Conservation (phyloP, 1,284 basidiomycete species). For the Pseudozyma tsukubaensis region DNA sequence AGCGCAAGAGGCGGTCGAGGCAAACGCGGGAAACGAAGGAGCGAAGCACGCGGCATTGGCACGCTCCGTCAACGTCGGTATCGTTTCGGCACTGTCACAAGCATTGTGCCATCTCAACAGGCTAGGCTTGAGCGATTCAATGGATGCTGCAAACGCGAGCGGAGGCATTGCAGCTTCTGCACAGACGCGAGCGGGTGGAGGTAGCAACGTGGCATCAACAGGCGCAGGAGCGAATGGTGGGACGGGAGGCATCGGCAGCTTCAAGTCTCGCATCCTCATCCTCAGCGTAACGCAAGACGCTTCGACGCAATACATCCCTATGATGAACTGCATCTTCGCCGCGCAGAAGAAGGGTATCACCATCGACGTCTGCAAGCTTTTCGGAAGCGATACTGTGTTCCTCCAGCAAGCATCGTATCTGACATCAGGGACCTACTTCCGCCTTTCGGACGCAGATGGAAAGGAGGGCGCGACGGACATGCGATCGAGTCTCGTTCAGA, state of each 20-base stretch:
- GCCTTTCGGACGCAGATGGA: constrained; percentile 76
- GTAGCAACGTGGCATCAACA: constrained; percentile 3
- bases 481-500: constrained; percentile 55
- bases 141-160: constrained; percentile 28
- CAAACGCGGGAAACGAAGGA: constrained; percentile 21
- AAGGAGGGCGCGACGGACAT: constrained; percentile 22
- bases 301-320: constrained; percentile 88
- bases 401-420: constrained; percentile 96
- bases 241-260: constrained; percentile 27
- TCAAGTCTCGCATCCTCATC: constrained; percentile 78
- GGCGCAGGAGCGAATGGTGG: constrained; percentile 6
- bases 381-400: constrained; percentile 90
- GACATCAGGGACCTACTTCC: constrained; percentile 92
- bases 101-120: constrained; percentile 54
- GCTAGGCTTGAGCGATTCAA: constrained; percentile 32
- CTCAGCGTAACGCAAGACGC: constrained; percentile 90
- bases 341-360: constrained; percentile 96
- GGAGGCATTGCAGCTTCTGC: constrained; percentile 27
- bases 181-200: constrained; percentile 33
- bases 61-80: constrained; percentile 41
- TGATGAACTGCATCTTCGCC: constrained; percentile 99
- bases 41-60: constrained; percentile 30
- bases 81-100: constrained; percentile 52
- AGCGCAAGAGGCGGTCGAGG: constrained; percentile 18
- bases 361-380: constrained; percentile 94